These are phyloP conservation scores for Cylindrotheca fusiformis DNA, from an alignment of 108 stramenopile species.

Conservation along the genomic window DNA sequence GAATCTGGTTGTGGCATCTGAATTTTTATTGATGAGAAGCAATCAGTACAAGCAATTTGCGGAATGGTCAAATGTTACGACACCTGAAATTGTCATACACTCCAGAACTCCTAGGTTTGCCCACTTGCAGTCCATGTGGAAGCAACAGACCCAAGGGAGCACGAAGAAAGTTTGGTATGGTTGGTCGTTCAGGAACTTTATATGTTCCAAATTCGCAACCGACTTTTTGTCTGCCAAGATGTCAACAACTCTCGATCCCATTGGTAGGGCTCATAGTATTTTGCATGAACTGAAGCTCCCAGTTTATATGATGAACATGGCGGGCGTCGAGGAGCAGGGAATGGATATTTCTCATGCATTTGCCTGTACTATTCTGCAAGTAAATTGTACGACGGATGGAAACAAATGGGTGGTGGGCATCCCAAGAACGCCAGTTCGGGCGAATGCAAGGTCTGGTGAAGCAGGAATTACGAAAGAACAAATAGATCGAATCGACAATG, in stretches of 20 bases:
- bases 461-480: background rate
- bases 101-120: background rate
- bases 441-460: background rate
- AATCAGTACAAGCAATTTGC: background rate
- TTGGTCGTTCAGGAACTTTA: background rate
- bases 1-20: constrained; percentile 1
- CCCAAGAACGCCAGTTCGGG: background rate
- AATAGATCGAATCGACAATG: background rate
- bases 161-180: background rate
- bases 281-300: too few species aligned
- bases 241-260: too few species aligned
- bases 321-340: too few species aligned
- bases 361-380: background rate
- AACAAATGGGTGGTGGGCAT: constrained; percentile 1
- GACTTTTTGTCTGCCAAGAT: too few species aligned
- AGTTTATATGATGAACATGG: too few species aligned
- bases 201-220: too few species aligned
- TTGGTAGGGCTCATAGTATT: too few species aligned
- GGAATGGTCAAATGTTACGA: background rate
- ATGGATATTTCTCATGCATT: too few species aligned
- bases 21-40: too few species aligned
- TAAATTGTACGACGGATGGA: background rate
- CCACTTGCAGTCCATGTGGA: constrained; percentile 5
- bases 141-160: background rate
- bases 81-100: constrained; percentile 1